Evolutionary conservation across 2,329 filamentous ascomycete genomes (phyloP), one percentile per base, ranked within the genome.

Genomic region (Alternaria sp.): DNA sequence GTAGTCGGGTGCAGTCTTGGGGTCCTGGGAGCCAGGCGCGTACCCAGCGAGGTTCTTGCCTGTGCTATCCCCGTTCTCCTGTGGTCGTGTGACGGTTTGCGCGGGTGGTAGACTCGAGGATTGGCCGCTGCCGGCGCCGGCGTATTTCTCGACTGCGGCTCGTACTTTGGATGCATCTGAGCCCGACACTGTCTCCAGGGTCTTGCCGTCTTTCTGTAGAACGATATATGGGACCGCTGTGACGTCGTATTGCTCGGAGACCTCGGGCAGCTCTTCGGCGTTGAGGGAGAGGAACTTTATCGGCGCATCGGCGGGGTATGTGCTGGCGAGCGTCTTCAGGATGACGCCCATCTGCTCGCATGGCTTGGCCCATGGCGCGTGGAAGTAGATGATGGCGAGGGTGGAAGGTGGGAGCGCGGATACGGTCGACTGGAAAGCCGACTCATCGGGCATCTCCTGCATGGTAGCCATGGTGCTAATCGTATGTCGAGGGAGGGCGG

Each of bases 321-420:
- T 93, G 75, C 89, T 89, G 68, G 95, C 94, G 69, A 99, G 91
- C 21, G 93, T 91, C 76, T 88, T 86, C 68, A 99, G 88, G 72
- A 98, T 91, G 54, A 90, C 91, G 71, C 88, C 89, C 94, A 98
- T 98, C 82, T 97, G 93, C 67, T 92, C 90, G 85, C 96, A 98
- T 49, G 96, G 96, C 63, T 93, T 93, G 28, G 96, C 96, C 96
- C 96, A 99, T 69, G 94, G 92, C 19, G 96, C 93, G 80, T 98
- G 92, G 85, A 99, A 99, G 79, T 94, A 97, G 77, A 97, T 88
- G 76, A 97, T 86, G 67, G 95, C 86, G 63, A 97, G 88, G 15
- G 91, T 88, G 15, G 89, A 87, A 2, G 90, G 77, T 11, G 92
- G 87, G 13, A 94, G n/a, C 89, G 79, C 26, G 90, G 85, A 84